These are phyloP conservation scores for Penicillium riverlandense DNA, from an alignment of 495 filamentous ascomycete species.

Conservation along the genomic window DNA sequence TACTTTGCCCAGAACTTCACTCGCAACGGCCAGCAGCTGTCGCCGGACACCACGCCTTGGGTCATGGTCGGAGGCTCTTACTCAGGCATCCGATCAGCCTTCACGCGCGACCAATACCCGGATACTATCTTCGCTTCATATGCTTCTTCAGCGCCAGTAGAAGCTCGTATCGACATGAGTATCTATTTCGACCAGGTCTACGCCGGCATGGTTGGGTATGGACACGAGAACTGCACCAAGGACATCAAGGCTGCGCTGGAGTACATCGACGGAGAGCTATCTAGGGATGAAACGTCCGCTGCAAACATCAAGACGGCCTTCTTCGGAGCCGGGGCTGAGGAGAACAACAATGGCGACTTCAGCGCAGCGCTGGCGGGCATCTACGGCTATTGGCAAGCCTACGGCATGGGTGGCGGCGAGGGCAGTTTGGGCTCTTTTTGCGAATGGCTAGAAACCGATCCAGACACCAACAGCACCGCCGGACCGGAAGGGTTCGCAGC, in stretches of 20 bases:
- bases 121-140: slow-evolving; percentile 49
- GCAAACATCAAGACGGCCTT: slow-evolving; percentile 42
- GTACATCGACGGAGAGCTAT: slow-evolving; percentile 44
- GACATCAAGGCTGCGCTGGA: slow-evolving; percentile 45
- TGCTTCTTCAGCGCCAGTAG: slow-evolving; percentile 48
- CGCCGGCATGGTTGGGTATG: slow-evolving; percentile 43
- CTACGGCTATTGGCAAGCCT: slow-evolving; percentile 39
- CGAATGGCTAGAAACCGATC: slow-evolving; percentile 35
- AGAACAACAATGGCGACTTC: slow-evolving; percentile 45
- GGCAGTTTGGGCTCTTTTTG: slow-evolving; percentile 39
- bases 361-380: slow-evolving; percentile 33
- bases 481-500: slow-evolving; percentile 33
- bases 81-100: slow-evolving; percentile 47
- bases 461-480: slow-evolving; percentile 12
- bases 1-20: slow-evolving; percentile 45
- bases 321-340: slow-evolving; percentile 40
- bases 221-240: slow-evolving; percentile 44
- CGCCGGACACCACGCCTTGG: slow-evolving; percentile 46
- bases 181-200: slow-evolving; percentile 50
- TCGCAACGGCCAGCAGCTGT: slow-evolving; percentile 28
- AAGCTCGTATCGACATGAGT: slow-evolving; percentile 51
- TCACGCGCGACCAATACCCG: slow-evolving; percentile 49
- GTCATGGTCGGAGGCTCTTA: slow-evolving; percentile 55
- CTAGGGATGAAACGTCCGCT: slow-evolving; percentile 18
- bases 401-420: slow-evolving; percentile 36